Base-by-base conservation (phyloP, 2,329 filamentous ascomycete genomes). In the Alternaria consortialis region DNA sequence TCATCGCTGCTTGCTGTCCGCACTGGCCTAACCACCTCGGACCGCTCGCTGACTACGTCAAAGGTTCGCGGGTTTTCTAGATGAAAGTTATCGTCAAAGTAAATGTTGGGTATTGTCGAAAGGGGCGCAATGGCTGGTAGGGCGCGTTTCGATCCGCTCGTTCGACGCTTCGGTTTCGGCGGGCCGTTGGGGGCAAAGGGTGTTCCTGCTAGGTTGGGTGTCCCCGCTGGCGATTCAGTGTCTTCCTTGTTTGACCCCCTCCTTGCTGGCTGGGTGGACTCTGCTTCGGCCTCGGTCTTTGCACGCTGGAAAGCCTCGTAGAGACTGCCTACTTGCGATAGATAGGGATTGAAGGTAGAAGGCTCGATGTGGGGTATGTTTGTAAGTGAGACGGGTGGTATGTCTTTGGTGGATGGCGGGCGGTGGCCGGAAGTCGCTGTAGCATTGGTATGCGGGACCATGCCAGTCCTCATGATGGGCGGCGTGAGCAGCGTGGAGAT, bases 51-150 rank as follows among this genome's bases (percentile, higher is more conserved):
- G 13, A 99, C 94, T 27, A 98, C 89, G 76, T 99, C 95, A 75
- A 99, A 99, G 0, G 91, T 98, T 52, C 95, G 88, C 0, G 95
- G 95, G 65, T 99, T 98, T 75, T 99, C 95, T 7, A 99, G 86
- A 71, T 93, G 94, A 69, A 99, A 99, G 70, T 93, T 90, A 34
- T 97, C 91, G 55, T 98, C 95, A 70, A 97, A 97, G 75, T 98
- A 99, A 11, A 99, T 92, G 50, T 83, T 87, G 0, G 95, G 95
- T 43, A 99, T 97, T 0, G 94, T 98, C 5, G 93, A 95, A 29
- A 99, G 78, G 0, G 94, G 95, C 1, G 95, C 93, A 1, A 91
- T 88, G 0, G 91, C 91, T 62, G 94, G 91, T 0, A 85, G 80
- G 40, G 84, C 84, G 67, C 89, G 88, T 71, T 87, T 87, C 58